A percentile compares a stretch with the other conserved stretches of the same genome.
These are phyloP conservation scores for Rhodotorula taiwanensis DNA, from an alignment of 768 basidiomycete species.

Conservation along the genomic window DNA sequence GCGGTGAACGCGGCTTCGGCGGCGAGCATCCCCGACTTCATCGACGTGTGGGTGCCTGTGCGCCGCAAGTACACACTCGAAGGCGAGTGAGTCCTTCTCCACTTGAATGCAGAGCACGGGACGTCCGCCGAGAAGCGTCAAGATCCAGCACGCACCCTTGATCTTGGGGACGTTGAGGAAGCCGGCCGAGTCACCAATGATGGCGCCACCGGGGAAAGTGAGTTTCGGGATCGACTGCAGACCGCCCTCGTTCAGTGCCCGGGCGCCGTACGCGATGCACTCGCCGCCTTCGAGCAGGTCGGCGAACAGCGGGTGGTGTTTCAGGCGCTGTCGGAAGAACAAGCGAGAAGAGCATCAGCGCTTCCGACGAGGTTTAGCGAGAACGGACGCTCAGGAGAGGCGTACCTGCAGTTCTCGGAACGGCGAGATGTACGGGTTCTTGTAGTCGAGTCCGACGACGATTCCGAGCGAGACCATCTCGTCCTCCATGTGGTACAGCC, in stretches of 20 bases:
- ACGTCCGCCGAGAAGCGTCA: not conserved
- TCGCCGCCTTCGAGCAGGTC: constrained; percentile 67
- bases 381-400: constrained; percentile 2
- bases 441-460: constrained; percentile 88
- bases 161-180: constrained; percentile 96
- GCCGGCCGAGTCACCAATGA: constrained; percentile 91
- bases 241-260: constrained; percentile 87
- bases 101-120: no score
- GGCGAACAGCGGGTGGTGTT: constrained; percentile 89
- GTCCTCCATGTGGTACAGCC: constrained; percentile 91
- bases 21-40: constrained; percentile 98
- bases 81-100: no score
- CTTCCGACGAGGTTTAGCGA: not conserved
- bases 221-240: constrained; percentile 79
- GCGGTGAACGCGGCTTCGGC: constrained; percentile 76
- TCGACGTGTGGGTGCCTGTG: constrained; percentile 76
- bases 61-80: no score
- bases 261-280: constrained; percentile 83
- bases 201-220: constrained; percentile 87
- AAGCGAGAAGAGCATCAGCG: constrained; percentile 32
- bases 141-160: constrained; percentile 55
- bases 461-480: constrained; percentile 82
- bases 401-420: constrained; percentile 86
- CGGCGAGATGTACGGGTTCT: constrained; percentile 85
- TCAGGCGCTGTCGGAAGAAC: constrained; percentile 59